phyloP scores from a whole-genome alignment of 2,329 filamentous ascomycete species.

The Macrophomina phaseolina region DNA sequence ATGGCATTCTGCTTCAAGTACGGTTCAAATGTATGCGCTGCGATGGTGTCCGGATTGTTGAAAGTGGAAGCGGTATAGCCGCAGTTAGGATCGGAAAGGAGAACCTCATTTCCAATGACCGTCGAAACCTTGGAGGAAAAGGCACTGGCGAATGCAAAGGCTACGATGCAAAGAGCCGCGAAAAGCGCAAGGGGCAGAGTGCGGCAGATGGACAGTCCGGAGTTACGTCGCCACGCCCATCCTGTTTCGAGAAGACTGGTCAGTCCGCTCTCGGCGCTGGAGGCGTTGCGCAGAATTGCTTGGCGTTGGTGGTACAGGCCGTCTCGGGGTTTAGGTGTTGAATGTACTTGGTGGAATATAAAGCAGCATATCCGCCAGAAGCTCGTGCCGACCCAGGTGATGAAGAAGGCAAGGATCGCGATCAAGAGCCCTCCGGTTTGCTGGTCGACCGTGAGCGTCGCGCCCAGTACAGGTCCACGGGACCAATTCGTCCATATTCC shows the following conservation, averaged over 20 bases:
- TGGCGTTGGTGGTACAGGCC: conserved; percentile 35
- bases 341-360: conserved; percentile 32
- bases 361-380: conserved; percentile 28
- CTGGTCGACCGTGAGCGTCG: conserved; percentile 41
- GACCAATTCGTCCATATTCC: conserved; percentile 45
- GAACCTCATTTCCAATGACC: conserved; percentile 28
- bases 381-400: conserved; percentile 32
- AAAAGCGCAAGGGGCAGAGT: conserved; percentile 4
- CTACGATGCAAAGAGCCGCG: neutral
- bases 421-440: conserved; percentile 40
- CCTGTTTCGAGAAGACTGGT: neutral
- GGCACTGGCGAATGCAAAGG: conserved; percentile 37
- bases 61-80: conserved; percentile 30
- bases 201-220: neutral
- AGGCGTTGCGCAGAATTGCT: conserved; percentile 28
- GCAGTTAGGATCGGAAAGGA: conserved; percentile 18
- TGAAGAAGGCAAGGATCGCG: conserved; percentile 44
- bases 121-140: conserved; percentile 43
- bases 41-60: neutral
- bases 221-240: conserved; percentile 15
- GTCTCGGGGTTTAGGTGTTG: conserved; percentile 31
- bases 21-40: neutral
- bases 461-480: conserved; percentile 37
- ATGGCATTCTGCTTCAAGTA: neutral
- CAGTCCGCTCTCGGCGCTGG: conserved; percentile 1